Percentiles rank a stretch among this genome's conserved stretches.
Evolutionary conservation across 108 stramenopile species (phyloP).

Genomic region (Tribonema minus): DNA sequence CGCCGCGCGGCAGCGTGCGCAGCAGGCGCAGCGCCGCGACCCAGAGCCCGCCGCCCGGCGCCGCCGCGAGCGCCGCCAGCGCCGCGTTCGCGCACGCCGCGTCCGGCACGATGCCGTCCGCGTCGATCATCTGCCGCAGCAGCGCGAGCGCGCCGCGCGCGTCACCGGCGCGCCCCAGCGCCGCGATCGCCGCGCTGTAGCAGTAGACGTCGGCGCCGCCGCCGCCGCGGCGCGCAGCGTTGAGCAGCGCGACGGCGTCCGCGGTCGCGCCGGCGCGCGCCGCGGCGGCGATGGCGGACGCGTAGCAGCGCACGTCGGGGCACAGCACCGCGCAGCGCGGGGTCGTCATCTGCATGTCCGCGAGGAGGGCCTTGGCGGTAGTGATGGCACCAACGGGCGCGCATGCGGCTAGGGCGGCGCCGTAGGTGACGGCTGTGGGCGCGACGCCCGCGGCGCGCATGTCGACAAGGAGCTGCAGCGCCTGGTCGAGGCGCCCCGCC

Average conservation of each 20-base stretch:
- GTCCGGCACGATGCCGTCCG: not conserved
- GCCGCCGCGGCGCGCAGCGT: too few relatives aligned
- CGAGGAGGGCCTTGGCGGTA: not conserved
- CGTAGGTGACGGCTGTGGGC: not conserved
- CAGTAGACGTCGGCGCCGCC: not conserved
- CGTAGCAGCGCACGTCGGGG: not conserved
- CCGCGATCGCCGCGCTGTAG: slow-evolving; percentile 10
- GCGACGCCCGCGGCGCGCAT: slow-evolving; percentile 1
- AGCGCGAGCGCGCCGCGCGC: not conserved
- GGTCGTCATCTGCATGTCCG: not conserved
- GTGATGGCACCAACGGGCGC: too few relatives aligned
- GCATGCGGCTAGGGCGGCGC: slow-evolving; percentile 6
- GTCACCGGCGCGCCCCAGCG: not conserved
- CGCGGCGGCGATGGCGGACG: not conserved
- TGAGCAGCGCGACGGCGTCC: slow-evolving; percentile 3
- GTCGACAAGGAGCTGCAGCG: not conserved
- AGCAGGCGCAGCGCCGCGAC: slow-evolving; percentile 3
- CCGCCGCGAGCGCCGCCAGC: not conserved
- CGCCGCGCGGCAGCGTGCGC: too few relatives aligned
- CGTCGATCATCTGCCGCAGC: not conserved
- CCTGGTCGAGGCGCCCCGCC: too few relatives aligned
- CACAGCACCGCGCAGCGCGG: too few relatives aligned
- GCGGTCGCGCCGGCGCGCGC: not conserved
- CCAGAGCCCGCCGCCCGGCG: not conserved
- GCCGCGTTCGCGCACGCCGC: not conserved